Evolutionary conservation across 139 green algal genomes (phyloP).

Genomic region (Yamagishiella unicocca): DNA sequence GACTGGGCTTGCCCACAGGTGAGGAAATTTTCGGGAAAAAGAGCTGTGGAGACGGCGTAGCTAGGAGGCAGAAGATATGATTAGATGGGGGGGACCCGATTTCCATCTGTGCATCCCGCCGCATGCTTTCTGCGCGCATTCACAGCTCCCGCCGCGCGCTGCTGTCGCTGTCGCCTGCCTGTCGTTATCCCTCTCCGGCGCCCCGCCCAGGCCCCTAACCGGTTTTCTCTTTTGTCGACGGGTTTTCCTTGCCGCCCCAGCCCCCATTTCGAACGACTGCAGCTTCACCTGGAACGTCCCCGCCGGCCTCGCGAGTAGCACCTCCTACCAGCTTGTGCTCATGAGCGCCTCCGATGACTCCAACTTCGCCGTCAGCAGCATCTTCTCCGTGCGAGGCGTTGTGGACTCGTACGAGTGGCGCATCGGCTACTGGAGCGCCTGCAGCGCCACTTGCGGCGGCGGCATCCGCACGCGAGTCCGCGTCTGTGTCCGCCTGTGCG

Average conservation of each 20-base stretch:
- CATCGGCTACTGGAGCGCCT: not conserved
- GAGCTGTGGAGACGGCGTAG: no score
- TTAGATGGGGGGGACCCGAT: no score
- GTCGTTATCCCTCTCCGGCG: no score
- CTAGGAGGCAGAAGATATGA: not conserved
- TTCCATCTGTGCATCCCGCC: no score
- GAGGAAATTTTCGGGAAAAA: no score
- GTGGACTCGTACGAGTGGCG: not conserved
- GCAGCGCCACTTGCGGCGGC: constrained; percentile 4
- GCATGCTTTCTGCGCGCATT: no score
- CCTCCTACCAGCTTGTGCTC: not conserved
- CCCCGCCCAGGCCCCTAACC: no score
- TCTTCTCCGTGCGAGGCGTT: not conserved
- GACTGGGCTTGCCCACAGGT: no score
- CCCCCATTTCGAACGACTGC: not conserved
- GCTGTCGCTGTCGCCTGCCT: no score
- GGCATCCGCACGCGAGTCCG: not conserved
- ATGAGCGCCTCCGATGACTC: not conserved
- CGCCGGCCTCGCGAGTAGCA: not conserved
- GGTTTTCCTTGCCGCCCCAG: not conserved
- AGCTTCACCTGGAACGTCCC: not conserved
- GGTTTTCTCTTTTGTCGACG: no score
- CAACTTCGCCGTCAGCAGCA: not conserved
- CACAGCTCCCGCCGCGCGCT: no score
- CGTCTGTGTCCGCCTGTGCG: not conserved